Evolutionary conservation across 176 grass and related monocot species (phyloP).

Genomic region (Miscanthus lutarioriparius): DNA sequence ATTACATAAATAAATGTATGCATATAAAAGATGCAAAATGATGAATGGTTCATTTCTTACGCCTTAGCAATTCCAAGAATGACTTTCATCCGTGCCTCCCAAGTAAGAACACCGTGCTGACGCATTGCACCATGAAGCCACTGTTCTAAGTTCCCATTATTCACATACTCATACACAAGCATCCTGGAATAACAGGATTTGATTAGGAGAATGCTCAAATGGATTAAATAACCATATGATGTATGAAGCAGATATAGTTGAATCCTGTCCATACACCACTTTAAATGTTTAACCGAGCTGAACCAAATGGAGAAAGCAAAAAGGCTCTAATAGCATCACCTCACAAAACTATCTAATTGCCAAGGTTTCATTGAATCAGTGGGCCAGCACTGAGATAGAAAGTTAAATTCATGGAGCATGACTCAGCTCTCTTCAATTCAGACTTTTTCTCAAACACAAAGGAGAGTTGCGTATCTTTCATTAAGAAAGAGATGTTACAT

Average conservation of each 20-base stretch:
- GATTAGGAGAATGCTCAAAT: background rate
- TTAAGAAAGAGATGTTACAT: background rate
- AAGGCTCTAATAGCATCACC: background rate
- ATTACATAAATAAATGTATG: background rate
- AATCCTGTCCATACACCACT: background rate
- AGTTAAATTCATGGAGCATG: background rate
- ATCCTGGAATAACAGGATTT: slow-evolving; percentile 50
- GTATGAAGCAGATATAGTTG: background rate
- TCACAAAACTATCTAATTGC: background rate
- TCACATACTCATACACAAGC: slow-evolving; percentile 87
- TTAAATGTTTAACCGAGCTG: background rate
- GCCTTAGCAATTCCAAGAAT: slow-evolving; percentile 77
- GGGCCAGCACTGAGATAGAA: background rate
- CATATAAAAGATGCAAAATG: slow-evolving; percentile 14
- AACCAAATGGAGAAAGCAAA: slow-evolving; percentile 20
- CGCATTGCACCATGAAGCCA: slow-evolving; percentile 87
- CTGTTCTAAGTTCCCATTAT: slow-evolving; percentile 87
- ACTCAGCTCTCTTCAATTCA: background rate
- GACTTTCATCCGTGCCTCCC: slow-evolving; percentile 85
- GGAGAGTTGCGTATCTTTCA: background rate
- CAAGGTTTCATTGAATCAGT: background rate
- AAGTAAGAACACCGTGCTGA: slow-evolving; percentile 66
- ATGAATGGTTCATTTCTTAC: slow-evolving; percentile 44
- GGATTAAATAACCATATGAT: background rate
- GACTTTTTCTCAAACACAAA: background rate